phyloP scores from a whole-genome alignment of 2,329 filamentous ascomycete species.

The Penicillium sp. region DNA sequence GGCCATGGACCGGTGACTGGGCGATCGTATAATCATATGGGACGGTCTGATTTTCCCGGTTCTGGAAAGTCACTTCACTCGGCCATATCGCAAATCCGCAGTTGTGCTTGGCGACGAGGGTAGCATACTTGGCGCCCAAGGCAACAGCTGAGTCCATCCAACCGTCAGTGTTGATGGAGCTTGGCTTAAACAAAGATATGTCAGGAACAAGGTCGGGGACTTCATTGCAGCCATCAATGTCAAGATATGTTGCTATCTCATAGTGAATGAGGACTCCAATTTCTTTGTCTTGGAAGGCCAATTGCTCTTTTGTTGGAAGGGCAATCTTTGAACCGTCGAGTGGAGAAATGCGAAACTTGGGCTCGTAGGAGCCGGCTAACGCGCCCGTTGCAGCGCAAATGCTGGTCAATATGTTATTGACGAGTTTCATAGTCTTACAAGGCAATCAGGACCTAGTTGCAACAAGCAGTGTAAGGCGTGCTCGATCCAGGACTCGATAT shows the following conservation, averaged over 20 bases:
- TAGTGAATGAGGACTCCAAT: constrained; percentile 13
- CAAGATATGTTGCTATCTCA: constrained; percentile 12
- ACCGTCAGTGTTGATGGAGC: not conserved
- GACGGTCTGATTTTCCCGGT: constrained; percentile 24
- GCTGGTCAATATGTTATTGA: not conserved
- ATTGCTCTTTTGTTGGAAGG: constrained; percentile 11
- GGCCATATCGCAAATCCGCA: constrained; percentile 34
- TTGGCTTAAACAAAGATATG: not conserved
- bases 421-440: not conserved
- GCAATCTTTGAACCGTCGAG: constrained; percentile 13
- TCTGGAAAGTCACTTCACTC: constrained; percentile 27
- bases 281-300: constrained; percentile 12
- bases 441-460: not conserved
- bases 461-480: not conserved
- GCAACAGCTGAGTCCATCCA: constrained; percentile 16
- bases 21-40: constrained; percentile 31
- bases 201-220: constrained; percentile 16
- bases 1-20: constrained; percentile 25
- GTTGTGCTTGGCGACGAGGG: constrained; percentile 34
- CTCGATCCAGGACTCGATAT: not conserved
- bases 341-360: constrained; percentile 10
- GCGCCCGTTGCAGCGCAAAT: not conserved
- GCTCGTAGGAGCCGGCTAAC: constrained; percentile 1
- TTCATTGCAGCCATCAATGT: constrained; percentile 12
- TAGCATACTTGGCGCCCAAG: constrained; percentile 31